These are phyloP conservation scores for Botrytis pseudocinerea DNA, from an alignment of 2,329 filamentous ascomycete genomes.

Conservation along the genomic window DNA sequence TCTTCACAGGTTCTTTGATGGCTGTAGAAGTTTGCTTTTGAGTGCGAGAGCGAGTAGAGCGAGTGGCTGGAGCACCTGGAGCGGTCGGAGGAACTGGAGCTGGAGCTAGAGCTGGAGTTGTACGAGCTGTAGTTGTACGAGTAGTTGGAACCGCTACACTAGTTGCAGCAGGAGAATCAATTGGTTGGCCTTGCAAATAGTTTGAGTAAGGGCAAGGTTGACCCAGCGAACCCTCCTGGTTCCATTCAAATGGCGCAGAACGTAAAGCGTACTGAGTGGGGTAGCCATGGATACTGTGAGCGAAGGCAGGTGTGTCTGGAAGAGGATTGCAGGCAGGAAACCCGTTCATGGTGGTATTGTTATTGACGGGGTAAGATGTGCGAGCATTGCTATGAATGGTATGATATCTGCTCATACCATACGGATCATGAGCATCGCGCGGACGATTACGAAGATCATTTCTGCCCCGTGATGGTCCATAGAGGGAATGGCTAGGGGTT, in stretches of 20 bases:
- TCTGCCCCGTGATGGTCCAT: not conserved
- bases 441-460: not conserved
- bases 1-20: too few relatives aligned
- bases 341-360: not conserved
- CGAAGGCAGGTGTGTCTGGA: not conserved
- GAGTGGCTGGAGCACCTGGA: not conserved
- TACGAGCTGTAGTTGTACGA: not conserved
- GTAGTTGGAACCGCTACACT: not conserved
- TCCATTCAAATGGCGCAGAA: too few relatives aligned
- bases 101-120: not conserved
- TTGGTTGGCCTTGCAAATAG: not conserved
- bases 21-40: too few relatives aligned
- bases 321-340: not conserved
- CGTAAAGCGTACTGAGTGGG: too few relatives aligned
- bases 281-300: not conserved
- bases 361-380: not conserved
- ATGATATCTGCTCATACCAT: not conserved
- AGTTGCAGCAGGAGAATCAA: not conserved
- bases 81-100: not conserved
- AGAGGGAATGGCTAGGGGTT: not conserved
- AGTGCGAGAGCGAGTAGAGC: too few relatives aligned
- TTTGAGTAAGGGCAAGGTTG: not conserved
- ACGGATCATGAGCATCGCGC: not conserved
- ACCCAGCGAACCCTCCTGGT: fast-evolving
- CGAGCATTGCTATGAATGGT: not conserved